Conservation (phyloP, 495 filamentous ascomycete species). For the Hypoxylon subgilvum region DNA sequence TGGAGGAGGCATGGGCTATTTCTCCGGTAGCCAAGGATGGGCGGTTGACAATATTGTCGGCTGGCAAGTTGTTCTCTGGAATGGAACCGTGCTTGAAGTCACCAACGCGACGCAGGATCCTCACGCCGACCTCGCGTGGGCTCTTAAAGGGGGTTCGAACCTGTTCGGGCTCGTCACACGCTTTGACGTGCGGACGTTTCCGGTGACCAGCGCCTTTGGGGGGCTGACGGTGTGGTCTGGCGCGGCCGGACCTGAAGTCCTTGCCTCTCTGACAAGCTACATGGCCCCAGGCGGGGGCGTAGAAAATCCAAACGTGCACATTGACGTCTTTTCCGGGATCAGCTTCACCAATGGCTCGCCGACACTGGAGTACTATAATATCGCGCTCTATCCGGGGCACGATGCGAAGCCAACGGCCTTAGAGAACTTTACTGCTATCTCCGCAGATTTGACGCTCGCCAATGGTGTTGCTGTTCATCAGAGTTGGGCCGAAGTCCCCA, state of each 20-base stretch:
- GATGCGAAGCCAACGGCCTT: not conserved
- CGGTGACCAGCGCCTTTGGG: conserved; percentile 4
- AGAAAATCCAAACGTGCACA: conserved; percentile 5
- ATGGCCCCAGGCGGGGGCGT: conserved; percentile 8
- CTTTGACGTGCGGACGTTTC: conserved; percentile 16
- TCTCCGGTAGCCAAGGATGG: conserved; percentile 52
- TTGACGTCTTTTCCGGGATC: conserved; percentile 14
- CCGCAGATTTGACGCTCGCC: not conserved
- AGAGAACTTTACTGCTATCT: conserved; percentile 9
- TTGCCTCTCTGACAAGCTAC: conserved; percentile 1
- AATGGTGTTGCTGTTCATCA: conserved; percentile 1
- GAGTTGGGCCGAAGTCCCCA: conserved; percentile 3
- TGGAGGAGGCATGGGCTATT: conserved; percentile 50
- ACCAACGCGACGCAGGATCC: conserved; percentile 36
- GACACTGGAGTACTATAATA: not conserved
- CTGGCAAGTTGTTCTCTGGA: conserved; percentile 51
- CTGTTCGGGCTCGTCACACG: conserved; percentile 61
- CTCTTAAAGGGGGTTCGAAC: conserved; percentile 56
- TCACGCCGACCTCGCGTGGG: conserved; percentile 58
- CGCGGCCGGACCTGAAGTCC: conserved; percentile 1
- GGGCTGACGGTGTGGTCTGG: conserved; percentile 2
- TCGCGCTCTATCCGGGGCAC: conserved; percentile 1
- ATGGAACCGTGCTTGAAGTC: conserved; percentile 48
- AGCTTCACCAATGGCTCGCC: conserved; percentile 28
- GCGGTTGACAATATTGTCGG: conserved; percentile 55